A percentile compares a stretch with the other conserved stretches of the same genome.
Evolutionary conservation across 2,329 filamentous ascomycete species (phyloP).

Genomic region (Penicillium sp.): DNA sequence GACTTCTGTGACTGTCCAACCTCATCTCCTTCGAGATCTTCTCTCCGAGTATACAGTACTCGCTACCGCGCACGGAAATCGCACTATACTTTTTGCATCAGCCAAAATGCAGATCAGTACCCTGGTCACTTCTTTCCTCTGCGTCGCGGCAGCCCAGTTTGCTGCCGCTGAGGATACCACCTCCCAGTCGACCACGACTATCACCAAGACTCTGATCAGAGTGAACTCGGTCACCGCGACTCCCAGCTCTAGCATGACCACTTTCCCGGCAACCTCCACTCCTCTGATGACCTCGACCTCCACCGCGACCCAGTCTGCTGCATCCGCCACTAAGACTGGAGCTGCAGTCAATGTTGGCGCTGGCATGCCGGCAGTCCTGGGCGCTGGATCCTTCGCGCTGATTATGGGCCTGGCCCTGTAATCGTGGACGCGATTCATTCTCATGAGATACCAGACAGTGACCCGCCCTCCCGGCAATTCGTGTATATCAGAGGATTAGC

Average conservation of each 20-base stretch:
- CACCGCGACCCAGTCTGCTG: conserved; percentile 14
- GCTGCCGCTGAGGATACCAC: conserved; percentile 34
- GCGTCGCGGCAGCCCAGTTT: conserved; percentile 38
- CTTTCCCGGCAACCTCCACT: conserved; percentile 28
- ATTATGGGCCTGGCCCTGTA: conserved; percentile 41
- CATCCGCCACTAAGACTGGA: conserved; percentile 22
- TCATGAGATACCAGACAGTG: conserved; percentile 1
- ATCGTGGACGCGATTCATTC: conserved; percentile 15
- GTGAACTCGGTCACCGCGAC: conserved; percentile 46
- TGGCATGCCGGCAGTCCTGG: conserved; percentile 36
- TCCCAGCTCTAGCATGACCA: conserved; percentile 21
- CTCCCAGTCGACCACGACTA: conserved; percentile 41
- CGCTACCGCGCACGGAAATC: neutral
- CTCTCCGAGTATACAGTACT: neutral
- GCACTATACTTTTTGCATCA: neutral
- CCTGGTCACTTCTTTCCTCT: conserved; percentile 38
- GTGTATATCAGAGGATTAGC: conserved; percentile 2
- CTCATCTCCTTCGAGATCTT: neutral
- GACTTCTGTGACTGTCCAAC: conserved; percentile 8
- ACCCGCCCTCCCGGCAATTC: neutral
- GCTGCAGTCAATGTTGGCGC: conserved; percentile 26
- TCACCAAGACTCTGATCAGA: conserved; percentile 49
- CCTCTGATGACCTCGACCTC: conserved; percentile 17
- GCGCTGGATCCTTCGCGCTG: conserved; percentile 44
- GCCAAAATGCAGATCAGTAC: conserved; percentile 43